Percentiles rank a stretch among this genome's conserved stretches.
These are phyloP conservation scores for Myrica gale DNA, from an alignment of 306 rosid genomes.

Conservation along the genomic window DNA sequence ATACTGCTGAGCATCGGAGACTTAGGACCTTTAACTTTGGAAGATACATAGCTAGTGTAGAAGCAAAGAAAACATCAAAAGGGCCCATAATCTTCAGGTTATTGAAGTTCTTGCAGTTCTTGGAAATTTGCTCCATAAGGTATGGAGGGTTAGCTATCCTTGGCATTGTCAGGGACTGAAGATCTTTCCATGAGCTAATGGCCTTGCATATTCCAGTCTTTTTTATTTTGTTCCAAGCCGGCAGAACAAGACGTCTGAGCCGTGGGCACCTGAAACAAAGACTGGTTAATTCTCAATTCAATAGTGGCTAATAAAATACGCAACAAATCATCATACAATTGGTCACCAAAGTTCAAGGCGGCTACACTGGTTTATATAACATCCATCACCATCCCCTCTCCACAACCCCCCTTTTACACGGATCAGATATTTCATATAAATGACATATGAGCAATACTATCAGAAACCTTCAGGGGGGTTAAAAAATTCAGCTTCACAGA, in stretches of 20 bases:
- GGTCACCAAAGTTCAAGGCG: background rate
- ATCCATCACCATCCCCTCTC: background rate
- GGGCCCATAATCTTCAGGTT: conserved; percentile 89
- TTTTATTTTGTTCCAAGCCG: conserved; percentile 84
- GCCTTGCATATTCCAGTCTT: conserved; percentile 79
- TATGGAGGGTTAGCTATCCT: conserved; percentile 62
- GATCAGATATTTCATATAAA: background rate
- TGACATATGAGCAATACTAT: conserved; percentile 14
- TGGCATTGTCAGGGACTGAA: conserved; percentile 80
- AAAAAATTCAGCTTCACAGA: background rate
- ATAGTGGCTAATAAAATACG: background rate
- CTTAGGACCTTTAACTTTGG: conserved; percentile 68
- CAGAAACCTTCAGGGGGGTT: conserved; percentile 10
- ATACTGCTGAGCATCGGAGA: conserved; percentile 57
- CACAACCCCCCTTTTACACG: background rate
- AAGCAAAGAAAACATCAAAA: conserved; percentile 50
- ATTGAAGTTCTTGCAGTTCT: conserved; percentile 56
- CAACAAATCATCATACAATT: background rate
- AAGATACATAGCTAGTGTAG: conserved; percentile 44
- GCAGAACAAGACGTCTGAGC: conserved; percentile 64
- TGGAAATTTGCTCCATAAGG: conserved; percentile 59
- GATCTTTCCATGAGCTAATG: conserved; percentile 57
- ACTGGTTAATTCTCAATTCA: conserved; percentile 10
- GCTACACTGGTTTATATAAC: background rate
- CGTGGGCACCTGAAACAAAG: conserved; percentile 52